These are phyloP conservation scores for Nakaseomyces sp. DNA, from an alignment of 1,139 yeast genomes.

Conservation along the genomic window DNA sequence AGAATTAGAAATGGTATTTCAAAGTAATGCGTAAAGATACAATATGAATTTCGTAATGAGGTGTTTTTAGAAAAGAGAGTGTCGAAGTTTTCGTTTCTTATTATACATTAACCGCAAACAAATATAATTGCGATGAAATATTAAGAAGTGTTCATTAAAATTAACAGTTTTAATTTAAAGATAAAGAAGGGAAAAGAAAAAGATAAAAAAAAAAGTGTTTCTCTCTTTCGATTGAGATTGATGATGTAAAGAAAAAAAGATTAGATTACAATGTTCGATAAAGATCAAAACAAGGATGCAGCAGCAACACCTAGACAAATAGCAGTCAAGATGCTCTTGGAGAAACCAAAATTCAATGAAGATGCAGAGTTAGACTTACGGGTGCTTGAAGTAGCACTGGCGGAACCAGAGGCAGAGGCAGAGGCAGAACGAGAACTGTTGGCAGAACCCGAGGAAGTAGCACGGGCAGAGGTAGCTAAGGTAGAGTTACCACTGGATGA, in stretches of 20 bases:
- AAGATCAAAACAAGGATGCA: conserved; percentile 1
- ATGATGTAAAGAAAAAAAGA: background rate
- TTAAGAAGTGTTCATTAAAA: background rate
- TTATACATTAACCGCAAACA: background rate
- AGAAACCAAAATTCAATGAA: conserved; percentile 8
- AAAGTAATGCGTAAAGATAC: background rate
- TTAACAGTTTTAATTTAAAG: too few relatives aligned
- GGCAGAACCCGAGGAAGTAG: conserved; percentile 3
- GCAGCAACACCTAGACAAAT: conserved; percentile 1
- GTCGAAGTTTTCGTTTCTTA: background rate
- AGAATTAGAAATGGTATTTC: background rate
- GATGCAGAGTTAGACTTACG: conserved; percentile 11
- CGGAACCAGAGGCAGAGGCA: conserved; percentile 7
- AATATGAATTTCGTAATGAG: background rate
- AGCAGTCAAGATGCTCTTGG: conserved; percentile 7
- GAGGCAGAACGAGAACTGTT: conserved; percentile 7
- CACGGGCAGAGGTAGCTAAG: background rate
- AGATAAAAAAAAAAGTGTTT: too few relatives aligned
- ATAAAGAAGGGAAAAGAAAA: too few relatives aligned
- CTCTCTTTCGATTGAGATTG: too few relatives aligned
- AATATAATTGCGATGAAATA: background rate
- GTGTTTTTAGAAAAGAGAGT: background rate
- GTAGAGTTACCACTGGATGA: conserved; percentile 2
- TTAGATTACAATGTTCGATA: background rate
- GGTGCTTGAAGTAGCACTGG: conserved; percentile 8